These are phyloP conservation scores for Mycena crocata DNA, from an alignment of 768 basidiomycete genomes.

Conservation along the genomic window DNA sequence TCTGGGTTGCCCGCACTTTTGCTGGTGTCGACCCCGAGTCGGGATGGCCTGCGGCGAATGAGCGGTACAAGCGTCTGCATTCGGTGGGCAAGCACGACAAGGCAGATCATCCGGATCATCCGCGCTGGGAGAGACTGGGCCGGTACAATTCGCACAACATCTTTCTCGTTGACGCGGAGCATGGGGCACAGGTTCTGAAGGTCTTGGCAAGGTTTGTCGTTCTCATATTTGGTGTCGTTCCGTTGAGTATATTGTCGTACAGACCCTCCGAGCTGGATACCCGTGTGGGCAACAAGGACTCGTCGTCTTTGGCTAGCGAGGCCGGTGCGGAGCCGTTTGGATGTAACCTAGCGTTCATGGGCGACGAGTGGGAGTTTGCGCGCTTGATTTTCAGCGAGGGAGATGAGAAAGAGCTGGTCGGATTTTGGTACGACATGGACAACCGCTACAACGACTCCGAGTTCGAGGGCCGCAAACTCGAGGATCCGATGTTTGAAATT, in stretches of 20 bases:
- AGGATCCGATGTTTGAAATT: not conserved
- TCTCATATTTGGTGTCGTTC: too few relatives aligned
- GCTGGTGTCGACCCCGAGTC: conserved; percentile 23
- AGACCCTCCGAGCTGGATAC: conserved; percentile 28
- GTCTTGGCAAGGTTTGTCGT: conserved; percentile 21
- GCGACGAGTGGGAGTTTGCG: conserved; percentile 26
- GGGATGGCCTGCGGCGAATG: conserved; percentile 26
- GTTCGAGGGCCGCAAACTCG: not conserved
- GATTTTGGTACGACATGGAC: conserved; percentile 33
- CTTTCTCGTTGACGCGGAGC: conserved; percentile 26
- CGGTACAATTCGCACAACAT: conserved; percentile 7
- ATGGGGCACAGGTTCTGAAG: conserved; percentile 18
- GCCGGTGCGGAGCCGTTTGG: conserved; percentile 5
- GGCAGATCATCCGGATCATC: conserved; percentile 20
- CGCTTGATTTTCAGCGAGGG: conserved; percentile 30
- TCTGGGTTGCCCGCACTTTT: conserved; percentile 11
- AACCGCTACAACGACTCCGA: conserved; percentile 22
- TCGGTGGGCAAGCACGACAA: not conserved
- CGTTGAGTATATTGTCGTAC: not conserved
- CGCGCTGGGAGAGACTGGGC: conserved; percentile 22
- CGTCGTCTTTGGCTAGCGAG: conserved; percentile 4
- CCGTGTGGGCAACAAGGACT: not conserved
- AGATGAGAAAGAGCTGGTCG: conserved; percentile 33
- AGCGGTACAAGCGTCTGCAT: conserved; percentile 7
- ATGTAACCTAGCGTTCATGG: conserved; percentile 19